Evolutionary conservation across 2,329 filamentous ascomycete genomes (phyloP), one percentile per base, ranked within the genome.

Genomic region (Alternaria brassicae): DNA sequence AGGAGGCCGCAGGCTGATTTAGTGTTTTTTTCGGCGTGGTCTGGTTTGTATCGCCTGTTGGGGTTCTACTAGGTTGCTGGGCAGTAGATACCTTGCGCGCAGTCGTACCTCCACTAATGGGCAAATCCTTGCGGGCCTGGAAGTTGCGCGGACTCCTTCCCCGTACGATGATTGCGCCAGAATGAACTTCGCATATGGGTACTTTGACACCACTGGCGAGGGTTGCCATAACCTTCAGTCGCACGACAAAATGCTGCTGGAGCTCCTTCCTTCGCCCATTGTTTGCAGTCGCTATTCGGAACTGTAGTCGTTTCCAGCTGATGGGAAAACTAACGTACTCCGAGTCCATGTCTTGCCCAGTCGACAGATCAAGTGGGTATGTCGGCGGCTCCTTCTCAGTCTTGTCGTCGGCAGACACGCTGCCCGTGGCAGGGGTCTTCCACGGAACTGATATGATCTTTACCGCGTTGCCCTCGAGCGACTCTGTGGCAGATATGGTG

Each of bases 381-480:
- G 92, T 86, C 0, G 91, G 87, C 5, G 94, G 94, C 75, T 98
- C 94, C 73, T 94, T 93, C 75, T 98, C 94, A 0, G 83, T 81
- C 74, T 89, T 89, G 63, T 88, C 85, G 67, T 88, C 83, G 30
- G 76, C 72, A 82, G 90, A 87, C n/a, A 88, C 85, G 3, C 89
- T 87, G 78, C 89, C 91, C 50, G 91, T 91, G 27, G 91, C 91
- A 1, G 93, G 93, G 2, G 93, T 97, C 82, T 98, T 98, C 94
- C 94, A 98, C 1, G 94, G 94, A 60, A 98, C 96, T 7, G 95
- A 95, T 63, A 98, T 97, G 62, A 98, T 89, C 70, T 96, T 94
- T 41, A 97, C 92, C 0, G 91, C 82, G 69, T 97, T 94, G 32
- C 92, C 92, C 76, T 98, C 94, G 15, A 97, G 93, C 2, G 94